Percentiles rank a stretch among this genome's conserved stretches.
Conservation (phyloP, 495 filamentous ascomycete genomes). For the Lasiosphaeria ovina region DNA sequence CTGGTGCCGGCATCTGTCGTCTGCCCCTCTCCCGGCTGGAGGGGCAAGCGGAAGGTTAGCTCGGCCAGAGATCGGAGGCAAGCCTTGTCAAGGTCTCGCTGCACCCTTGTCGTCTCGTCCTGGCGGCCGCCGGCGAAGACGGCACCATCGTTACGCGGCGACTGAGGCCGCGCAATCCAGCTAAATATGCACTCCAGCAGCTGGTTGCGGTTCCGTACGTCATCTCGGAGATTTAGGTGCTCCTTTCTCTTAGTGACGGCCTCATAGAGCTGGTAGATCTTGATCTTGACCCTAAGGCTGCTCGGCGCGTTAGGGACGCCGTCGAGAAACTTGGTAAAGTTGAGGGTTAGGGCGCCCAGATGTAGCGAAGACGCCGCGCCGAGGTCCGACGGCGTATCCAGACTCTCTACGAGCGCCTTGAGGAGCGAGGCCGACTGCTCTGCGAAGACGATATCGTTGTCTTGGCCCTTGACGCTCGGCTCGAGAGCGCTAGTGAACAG, state of each 20-base stretch:
- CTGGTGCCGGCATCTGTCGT: slow-evolving; percentile 56
- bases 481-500: slow-evolving; percentile 54
- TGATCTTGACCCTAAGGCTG: slow-evolving; percentile 60
- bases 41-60: slow-evolving; percentile 60
- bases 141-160: slow-evolving; percentile 31
- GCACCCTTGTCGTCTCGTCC: slow-evolving; percentile 54
- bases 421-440: slow-evolving; percentile 62
- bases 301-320: slow-evolving; percentile 48
- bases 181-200: slow-evolving; percentile 61
- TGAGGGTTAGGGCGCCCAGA: slow-evolving; percentile 57
- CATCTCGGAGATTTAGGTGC: slow-evolving; percentile 62
- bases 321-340: slow-evolving; percentile 61
- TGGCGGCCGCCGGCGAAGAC: slow-evolving; percentile 30
- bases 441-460: slow-evolving; percentile 59
- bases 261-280: slow-evolving; percentile 63
- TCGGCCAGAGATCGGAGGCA: slow-evolving; percentile 59
- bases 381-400: slow-evolving; percentile 57
- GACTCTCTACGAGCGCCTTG: slow-evolving; percentile 58
- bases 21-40: slow-evolving; percentile 61
- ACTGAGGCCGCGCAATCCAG: slow-evolving; percentile 59
- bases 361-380: slow-evolving; percentile 57
- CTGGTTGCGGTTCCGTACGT: slow-evolving; percentile 63
- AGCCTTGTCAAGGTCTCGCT: slow-evolving; percentile 61
- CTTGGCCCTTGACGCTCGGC: slow-evolving; percentile 49
- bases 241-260: slow-evolving; percentile 63